Evolutionary conservation across 805 yeast genomes (phyloP).

Genomic region (Yarrowia keelungensis): DNA sequence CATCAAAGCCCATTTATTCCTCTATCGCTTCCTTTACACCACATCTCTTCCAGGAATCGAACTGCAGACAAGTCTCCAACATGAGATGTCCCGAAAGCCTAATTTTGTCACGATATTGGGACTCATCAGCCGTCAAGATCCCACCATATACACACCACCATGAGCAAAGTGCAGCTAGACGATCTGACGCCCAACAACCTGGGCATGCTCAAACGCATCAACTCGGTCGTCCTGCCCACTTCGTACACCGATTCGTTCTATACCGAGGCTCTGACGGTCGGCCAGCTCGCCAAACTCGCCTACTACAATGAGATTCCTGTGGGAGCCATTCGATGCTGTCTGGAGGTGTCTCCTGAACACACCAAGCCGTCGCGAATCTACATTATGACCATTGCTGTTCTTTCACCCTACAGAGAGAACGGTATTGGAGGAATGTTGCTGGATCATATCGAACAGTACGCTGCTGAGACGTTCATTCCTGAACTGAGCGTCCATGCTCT

Average conservation of each 20-base stretch:
- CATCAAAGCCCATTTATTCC: too few species aligned
- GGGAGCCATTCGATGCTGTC: constrained; percentile 68
- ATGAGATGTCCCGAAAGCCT: neutral
- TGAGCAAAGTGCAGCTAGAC: constrained; percentile 56
- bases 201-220: constrained; percentile 64
- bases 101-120: neutral
- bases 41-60: neutral
- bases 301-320: constrained; percentile 81
- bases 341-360: constrained; percentile 55
- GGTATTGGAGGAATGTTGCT: constrained; percentile 70
- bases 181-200: constrained; percentile 66
- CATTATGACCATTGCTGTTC: constrained; percentile 71
- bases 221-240: constrained; percentile 60
- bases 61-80: neutral
- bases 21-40: too few species aligned
- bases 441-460: constrained; percentile 61
- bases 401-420: constrained; percentile 64
- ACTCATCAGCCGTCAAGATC: too few species aligned
- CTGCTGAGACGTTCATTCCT: constrained; percentile 61
- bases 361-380: constrained; percentile 63
- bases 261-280: constrained; percentile 55
- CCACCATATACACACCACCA: neutral
- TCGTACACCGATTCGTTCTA: constrained; percentile 62
- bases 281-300: constrained; percentile 64
- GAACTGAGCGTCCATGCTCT: constrained; percentile 63